These are phyloP conservation scores for Arachnomyces sp. DNA, from an alignment of 2,329 filamentous ascomycete genomes.

Conservation along the genomic window DNA sequence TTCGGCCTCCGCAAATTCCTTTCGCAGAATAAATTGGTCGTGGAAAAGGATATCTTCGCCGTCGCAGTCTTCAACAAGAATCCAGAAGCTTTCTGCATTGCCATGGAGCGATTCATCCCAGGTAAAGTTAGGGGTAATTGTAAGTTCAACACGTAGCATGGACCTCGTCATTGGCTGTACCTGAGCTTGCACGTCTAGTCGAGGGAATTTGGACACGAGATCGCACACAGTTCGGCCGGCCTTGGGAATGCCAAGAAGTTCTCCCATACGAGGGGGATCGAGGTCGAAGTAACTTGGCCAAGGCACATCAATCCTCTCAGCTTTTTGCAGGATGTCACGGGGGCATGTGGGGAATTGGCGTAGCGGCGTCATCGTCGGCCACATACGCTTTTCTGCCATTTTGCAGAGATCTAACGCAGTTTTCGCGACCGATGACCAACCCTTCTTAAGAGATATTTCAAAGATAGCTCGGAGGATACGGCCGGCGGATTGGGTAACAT, in stretches of 20 bases:
- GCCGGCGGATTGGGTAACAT: slow-evolving; percentile 94
- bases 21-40: slow-evolving; percentile 85
- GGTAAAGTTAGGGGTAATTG: slow-evolving; percentile 87
- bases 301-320: slow-evolving; percentile 87
- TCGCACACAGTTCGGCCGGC: slow-evolving; percentile 78
- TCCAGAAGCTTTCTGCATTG: slow-evolving; percentile 87
- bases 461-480: slow-evolving; percentile 93
- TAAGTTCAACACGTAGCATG: slow-evolving; percentile 82
- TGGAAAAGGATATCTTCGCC: slow-evolving; percentile 93
- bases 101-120: slow-evolving; percentile 92
- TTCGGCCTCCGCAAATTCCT: slow-evolving; percentile 77
- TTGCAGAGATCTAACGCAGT: slow-evolving; percentile 92
- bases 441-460: slow-evolving; percentile 94
- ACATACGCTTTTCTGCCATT: slow-evolving; percentile 99
- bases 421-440: slow-evolving; percentile 89
- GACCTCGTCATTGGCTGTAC: slow-evolving; percentile 92
- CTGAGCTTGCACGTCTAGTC: slow-evolving; percentile 85
- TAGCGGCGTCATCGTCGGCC: slow-evolving; percentile 95
- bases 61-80: slow-evolving; percentile 93
- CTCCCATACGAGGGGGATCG: slow-evolving; percentile 92
- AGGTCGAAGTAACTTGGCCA: slow-evolving; percentile 95
- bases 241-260: slow-evolving; percentile 83
- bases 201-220: slow-evolving; percentile 84
- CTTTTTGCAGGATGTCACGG: slow-evolving; percentile 79
- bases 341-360: slow-evolving; percentile 81